Evolutionary conservation across 345 rosid species (phyloP).

Genomic region (Camelina sativa): DNA sequence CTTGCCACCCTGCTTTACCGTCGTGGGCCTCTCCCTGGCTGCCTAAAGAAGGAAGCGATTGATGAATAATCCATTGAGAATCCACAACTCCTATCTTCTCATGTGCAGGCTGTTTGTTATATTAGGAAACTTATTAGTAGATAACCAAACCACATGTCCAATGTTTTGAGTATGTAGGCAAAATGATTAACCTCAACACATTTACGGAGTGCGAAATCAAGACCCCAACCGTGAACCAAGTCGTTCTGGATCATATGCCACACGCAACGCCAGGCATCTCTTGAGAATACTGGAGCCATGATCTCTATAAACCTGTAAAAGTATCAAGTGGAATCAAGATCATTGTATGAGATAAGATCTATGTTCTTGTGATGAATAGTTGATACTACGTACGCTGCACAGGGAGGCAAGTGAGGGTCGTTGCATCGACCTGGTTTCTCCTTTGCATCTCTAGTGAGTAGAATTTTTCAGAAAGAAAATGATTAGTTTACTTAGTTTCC

Average conservation of each 20-base stretch:
- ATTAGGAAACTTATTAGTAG: conserved; percentile 14
- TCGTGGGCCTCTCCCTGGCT: conserved; percentile 73
- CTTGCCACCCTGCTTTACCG: conserved; percentile 85
- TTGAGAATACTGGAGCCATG: conserved; percentile 98
- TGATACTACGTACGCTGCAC: conserved; percentile 79
- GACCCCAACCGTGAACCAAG: conserved; percentile 99
- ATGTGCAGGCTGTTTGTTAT: conserved; percentile 78
- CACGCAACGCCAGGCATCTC: conserved; percentile 96
- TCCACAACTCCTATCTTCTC: conserved; percentile 98
- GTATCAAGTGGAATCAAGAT: conserved; percentile 10
- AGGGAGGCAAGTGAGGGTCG: conserved; percentile 84
- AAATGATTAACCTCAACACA: conserved; percentile 69
- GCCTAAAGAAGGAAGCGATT: conserved; percentile 83
- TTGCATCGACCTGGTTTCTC: conserved; percentile 91
- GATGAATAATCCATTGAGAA: conserved; percentile 97
- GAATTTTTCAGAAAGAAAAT: conserved; percentile 26
- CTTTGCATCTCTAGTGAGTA: conserved; percentile 57
- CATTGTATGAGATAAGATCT: neutral
- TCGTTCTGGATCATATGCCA: conserved; percentile 99
- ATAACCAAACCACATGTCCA: conserved; percentile 4
- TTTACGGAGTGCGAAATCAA: conserved; percentile 87
- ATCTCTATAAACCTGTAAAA: conserved; percentile 85
- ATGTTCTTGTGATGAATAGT: conserved; percentile 4
- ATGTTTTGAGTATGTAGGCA: neutral
- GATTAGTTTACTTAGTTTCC: neutral